These are phyloP conservation scores for Kodamaea kaohsiungensis DNA, from an alignment of 805 yeast species.

Conservation along the genomic window DNA sequence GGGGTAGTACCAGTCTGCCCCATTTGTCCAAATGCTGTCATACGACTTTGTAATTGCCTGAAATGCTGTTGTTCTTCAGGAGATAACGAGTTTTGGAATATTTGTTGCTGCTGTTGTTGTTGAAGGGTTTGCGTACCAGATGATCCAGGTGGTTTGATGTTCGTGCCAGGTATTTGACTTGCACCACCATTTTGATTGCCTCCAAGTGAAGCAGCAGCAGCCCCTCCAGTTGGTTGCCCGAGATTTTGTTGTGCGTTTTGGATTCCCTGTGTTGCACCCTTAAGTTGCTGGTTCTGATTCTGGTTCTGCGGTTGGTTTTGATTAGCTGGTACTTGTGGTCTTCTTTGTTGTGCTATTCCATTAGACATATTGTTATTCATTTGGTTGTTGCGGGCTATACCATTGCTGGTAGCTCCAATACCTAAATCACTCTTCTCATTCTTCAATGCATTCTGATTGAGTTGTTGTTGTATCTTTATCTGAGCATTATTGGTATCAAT, in stretches of 20 bases:
- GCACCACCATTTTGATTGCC: neutral
- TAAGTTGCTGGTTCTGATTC: conserved; percentile 4
- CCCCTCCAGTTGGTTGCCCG: neutral
- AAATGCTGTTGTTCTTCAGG: conserved; percentile 45
- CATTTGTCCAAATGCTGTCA: conserved; percentile 43
- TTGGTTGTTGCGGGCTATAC: neutral
- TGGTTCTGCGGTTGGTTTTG: neutral
- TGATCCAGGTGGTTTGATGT: neutral
- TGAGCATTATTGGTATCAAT: neutral
- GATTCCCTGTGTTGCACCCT: neutral
- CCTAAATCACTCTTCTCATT: neutral
- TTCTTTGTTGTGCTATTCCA: neutral
- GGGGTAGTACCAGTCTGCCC: conserved; percentile 46
- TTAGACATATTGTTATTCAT: neutral
- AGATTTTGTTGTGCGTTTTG: conserved; percentile 2
- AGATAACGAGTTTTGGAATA: conserved; percentile 41
- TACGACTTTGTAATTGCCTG: conserved; percentile 40
- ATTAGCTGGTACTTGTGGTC: neutral
- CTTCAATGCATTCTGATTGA: neutral
- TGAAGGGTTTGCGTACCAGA: conserved; percentile 18
- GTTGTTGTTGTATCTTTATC: neutral
- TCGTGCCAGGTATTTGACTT: neutral
- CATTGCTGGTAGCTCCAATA: neutral
- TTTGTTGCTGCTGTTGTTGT: conserved; percentile 47
- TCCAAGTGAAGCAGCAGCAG: neutral